phyloP scores from a whole-genome alignment of 1,284 basidiomycete genomes.

The Ganoderma resinaceum region DNA sequence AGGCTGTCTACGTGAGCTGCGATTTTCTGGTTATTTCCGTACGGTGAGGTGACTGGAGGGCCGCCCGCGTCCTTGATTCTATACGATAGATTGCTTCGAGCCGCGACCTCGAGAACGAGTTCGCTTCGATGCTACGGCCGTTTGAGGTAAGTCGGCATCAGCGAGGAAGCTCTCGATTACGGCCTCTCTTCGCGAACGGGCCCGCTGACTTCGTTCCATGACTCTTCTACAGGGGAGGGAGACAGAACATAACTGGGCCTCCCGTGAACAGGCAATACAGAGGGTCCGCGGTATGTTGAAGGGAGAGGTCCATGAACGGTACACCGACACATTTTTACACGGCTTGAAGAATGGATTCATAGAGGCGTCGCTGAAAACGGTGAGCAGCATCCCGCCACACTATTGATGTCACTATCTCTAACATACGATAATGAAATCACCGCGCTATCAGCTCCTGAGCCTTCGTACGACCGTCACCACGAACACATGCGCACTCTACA shows the following conservation, averaged over 20 bases:
- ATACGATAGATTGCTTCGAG: conserved; percentile 78
- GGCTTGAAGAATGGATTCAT: conserved; percentile 81
- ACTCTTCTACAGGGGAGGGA: conserved; percentile 79
- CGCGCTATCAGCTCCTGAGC: conserved; percentile 71
- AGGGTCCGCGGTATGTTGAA: conserved; percentile 93
- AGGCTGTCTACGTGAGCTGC: conserved; percentile 73
- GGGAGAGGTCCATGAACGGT: conserved; percentile 80
- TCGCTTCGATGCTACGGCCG: conserved; percentile 76
- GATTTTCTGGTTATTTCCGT: conserved; percentile 8
- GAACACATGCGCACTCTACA: conserved; percentile 82
- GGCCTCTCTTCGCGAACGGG: conserved; percentile 8
- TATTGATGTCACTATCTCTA: conserved; percentile 14
- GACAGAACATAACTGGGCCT: conserved; percentile 95
- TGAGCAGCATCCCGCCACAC: conserved; percentile 47
- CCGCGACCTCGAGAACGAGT: conserved; percentile 87
- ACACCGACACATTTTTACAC: conserved; percentile 75
- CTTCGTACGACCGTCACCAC: conserved; percentile 91
- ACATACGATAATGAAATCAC: conserved; percentile 22
- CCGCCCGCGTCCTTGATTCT: conserved; percentile 22
- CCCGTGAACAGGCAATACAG: conserved; percentile 81
- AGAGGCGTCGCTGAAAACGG: conserved; percentile 88
- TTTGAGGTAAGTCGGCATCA: conserved; percentile 69
- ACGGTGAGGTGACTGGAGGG: conserved; percentile 19
- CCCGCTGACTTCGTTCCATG: conserved; percentile 20
- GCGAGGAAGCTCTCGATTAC: conserved; percentile 3